These are phyloP conservation scores for Pyricularia grisea DNA, from an alignment of 2,329 filamentous ascomycete genomes.

Conservation along the genomic window DNA sequence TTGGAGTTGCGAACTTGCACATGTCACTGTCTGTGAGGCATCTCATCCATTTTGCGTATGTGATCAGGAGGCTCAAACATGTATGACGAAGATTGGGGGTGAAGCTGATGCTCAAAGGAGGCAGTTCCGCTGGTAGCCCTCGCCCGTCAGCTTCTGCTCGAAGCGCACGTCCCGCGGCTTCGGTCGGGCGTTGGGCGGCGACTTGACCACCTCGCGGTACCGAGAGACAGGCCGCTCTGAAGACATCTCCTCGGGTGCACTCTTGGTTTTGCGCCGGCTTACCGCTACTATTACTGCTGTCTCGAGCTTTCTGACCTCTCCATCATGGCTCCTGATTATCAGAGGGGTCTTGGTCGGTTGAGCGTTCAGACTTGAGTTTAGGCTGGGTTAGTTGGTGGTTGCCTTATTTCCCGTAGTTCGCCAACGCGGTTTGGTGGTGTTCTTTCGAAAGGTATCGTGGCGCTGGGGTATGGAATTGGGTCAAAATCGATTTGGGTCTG, in stretches of 20 bases:
- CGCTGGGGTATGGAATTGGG: too few species aligned
- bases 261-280: constrained; percentile 46
- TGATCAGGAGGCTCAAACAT: too few species aligned
- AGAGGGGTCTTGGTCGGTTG: not conserved
- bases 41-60: too few species aligned
- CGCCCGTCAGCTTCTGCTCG: constrained; percentile 45
- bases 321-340: not conserved
- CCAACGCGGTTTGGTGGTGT: too few species aligned
- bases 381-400: too few species aligned
- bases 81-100: too few species aligned
- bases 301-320: not conserved
- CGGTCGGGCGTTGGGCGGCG: constrained; percentile 26
- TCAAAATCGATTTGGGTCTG: too few species aligned
- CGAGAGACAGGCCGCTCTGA: constrained; percentile 79
- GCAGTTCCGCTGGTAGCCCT: constrained; percentile 46
- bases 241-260: constrained; percentile 76
- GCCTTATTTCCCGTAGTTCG: too few species aligned
- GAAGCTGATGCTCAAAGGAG: constrained; percentile 15
- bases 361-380: not conserved
- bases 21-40: too few species aligned
- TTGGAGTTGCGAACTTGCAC: too few species aligned
- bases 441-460: too few species aligned
- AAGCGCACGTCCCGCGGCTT: constrained; percentile 83
- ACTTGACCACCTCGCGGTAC: constrained; percentile 60
- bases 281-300: not conserved